phyloP scores from a whole-genome alignment of 257 asterid species.

The Solanum okadae region DNA sequence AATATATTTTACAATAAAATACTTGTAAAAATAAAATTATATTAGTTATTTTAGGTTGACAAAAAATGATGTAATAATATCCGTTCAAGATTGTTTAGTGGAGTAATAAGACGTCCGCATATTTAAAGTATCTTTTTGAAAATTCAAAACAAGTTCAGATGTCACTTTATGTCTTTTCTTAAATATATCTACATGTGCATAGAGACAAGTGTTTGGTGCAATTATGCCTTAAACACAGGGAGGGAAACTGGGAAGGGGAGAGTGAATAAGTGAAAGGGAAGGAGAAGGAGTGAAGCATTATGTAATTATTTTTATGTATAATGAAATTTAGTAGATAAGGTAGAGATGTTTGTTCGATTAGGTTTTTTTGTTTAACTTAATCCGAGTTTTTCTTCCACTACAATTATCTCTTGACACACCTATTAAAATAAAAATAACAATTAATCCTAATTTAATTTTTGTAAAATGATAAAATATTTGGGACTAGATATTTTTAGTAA shows the following conservation, averaged over 20 bases:
- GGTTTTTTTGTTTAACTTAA: neutral
- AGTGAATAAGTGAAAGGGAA: neutral
- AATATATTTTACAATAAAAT: no score
- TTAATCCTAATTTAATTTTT: neutral
- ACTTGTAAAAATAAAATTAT: no score
- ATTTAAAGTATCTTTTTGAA: no score
- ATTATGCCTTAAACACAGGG: neutral
- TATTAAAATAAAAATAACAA: neutral
- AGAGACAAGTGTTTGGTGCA: neutral
- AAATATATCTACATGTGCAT: neutral
- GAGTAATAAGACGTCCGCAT: no score
- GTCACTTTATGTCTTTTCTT: no score
- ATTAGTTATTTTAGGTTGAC: no score
- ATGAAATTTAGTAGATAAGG: neutral
- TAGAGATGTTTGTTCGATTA: no score
- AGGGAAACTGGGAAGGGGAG: fast-evolving
- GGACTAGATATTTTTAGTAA: neutral
- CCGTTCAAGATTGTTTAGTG: no score
- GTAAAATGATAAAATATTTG: neutral
- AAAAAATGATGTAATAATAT: no score
- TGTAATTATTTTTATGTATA: neutral
- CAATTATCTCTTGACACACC: neutral
- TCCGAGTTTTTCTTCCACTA: no score
- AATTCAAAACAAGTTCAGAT: no score
- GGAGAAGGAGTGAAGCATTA: neutral